Evolutionary conservation across 164 flowering plant genomes (phyloP).

Genomic region (Liriodendron chinense): DNA sequence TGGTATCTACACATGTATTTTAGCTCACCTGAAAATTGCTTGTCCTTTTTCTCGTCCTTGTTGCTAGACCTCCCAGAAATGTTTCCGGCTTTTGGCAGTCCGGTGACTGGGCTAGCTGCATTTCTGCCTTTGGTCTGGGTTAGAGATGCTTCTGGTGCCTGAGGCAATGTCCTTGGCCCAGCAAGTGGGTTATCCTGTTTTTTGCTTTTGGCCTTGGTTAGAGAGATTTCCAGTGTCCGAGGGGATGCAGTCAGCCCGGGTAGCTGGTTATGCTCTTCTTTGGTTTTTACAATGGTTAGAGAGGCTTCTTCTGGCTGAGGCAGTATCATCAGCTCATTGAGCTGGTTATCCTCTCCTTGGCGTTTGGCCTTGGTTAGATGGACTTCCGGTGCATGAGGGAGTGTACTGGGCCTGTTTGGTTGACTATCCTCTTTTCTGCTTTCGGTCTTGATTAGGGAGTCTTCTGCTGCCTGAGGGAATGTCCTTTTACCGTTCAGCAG

Average conservation of each 20-base stretch:
- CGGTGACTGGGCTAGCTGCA: constrained; percentile 8
- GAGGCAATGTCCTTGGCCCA: neutral
- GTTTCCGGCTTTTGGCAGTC: constrained; percentile 16
- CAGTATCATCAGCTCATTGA: neutral
- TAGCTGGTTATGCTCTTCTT: too few relatives aligned
- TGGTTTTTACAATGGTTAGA: neutral
- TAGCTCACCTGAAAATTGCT: too few relatives aligned
- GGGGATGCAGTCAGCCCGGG: neutral
- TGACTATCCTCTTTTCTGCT: neutral
- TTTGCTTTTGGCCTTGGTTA: constrained; percentile 24
- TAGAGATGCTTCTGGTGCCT: constrained; percentile 15
- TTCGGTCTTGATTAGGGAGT: neutral
- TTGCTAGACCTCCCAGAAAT: constrained; percentile 4
- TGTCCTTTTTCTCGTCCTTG: too few relatives aligned
- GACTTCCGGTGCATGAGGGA: neutral
- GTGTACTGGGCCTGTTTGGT: neutral
- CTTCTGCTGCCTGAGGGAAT: neutral
- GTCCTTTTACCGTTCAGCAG: neutral
- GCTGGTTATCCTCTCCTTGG: constrained; percentile 1
- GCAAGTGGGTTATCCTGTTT: neutral
- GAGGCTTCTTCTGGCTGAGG: neutral
- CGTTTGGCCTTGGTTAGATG: constrained; percentile 24
- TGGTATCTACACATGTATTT: too few relatives aligned
- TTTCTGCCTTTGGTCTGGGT: constrained; percentile 25
- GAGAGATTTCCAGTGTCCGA: constrained; percentile 17